Evolutionary conservation across 2,329 filamentous ascomycete species (phyloP).

Genomic region (Hypomyces rosellus): DNA sequence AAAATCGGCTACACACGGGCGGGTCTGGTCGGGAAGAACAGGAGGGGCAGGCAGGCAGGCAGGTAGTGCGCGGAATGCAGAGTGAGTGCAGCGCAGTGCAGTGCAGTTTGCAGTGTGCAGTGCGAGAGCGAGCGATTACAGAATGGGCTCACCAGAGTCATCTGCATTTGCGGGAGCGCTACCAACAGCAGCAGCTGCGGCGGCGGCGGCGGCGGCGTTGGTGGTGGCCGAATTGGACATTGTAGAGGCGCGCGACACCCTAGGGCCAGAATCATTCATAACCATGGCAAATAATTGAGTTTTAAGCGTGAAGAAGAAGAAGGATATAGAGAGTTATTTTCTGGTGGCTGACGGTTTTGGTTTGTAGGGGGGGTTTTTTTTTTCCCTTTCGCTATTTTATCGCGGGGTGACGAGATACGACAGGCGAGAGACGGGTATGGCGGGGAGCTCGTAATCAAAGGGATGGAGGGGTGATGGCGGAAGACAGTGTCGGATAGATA

Average conservation of each 20-base stretch:
- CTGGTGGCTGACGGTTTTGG: not conserved
- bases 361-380: not conserved
- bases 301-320: no score
- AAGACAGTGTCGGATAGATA: not conserved
- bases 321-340: not conserved
- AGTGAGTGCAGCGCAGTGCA: no score
- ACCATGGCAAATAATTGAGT: slow-evolving; percentile 27
- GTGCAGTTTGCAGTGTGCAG: not conserved
- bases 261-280: slow-evolving; percentile 33
- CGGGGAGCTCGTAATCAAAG: slow-evolving; percentile 10
- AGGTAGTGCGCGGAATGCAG: slow-evolving; percentile 6
- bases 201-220: slow-evolving; percentile 22
- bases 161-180: slow-evolving; percentile 18
- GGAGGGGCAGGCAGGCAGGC: slow-evolving; percentile 27
- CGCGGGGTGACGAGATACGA: slow-evolving; percentile 17
- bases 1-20: slow-evolving; percentile 4
- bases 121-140: slow-evolving; percentile 14
- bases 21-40: slow-evolving; percentile 20
- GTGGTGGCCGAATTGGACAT: slow-evolving; percentile 31
- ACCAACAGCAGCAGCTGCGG: slow-evolving; percentile 19
- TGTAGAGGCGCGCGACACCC: slow-evolving; percentile 30
- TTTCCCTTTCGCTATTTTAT: slow-evolving; percentile 9
- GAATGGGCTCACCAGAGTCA: slow-evolving; percentile 34
- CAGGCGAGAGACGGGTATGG: slow-evolving; percentile 8
- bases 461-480: slow-evolving; percentile 1